Percentiles rank a stretch among this genome's conserved stretches.
Evolutionary conservation across 768 basidiomycete genomes (phyloP).

Genomic region (Solioccasus polychromus): DNA sequence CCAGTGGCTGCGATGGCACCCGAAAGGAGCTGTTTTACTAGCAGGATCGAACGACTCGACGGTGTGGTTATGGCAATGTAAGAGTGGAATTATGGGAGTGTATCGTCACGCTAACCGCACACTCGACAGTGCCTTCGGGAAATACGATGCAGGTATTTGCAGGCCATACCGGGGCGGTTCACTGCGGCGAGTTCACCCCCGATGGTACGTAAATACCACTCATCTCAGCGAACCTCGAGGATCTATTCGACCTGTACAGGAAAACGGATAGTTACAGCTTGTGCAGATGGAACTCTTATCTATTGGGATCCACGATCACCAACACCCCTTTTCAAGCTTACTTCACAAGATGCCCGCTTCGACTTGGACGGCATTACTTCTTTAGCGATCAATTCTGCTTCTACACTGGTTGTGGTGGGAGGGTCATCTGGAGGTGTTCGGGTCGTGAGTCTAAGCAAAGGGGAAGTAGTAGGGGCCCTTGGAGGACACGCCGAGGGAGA

Average conservation of each 20-base stretch:
- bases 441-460: constrained; percentile 83
- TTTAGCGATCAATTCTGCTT: constrained; percentile 79
- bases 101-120: constrained; percentile 1
- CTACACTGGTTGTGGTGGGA: constrained; percentile 89
- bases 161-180: constrained; percentile 80
- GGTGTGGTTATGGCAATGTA: constrained; percentile 97
- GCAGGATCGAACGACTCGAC: constrained; percentile 93
- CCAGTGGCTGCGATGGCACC: constrained; percentile 96
- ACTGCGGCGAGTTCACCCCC: constrained; percentile 88
- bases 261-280: constrained; percentile 86
- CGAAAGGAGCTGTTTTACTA: constrained; percentile 82
- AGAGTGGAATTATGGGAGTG: constrained; percentile 24
- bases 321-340: constrained; percentile 78
- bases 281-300: constrained; percentile 76
- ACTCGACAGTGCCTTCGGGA: constrained; percentile 79
- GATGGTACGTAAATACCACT: constrained; percentile 53
- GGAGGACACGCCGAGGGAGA: constrained; percentile 85
- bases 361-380: constrained; percentile 82
- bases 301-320: constrained; percentile 89
- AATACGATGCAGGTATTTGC: constrained; percentile 95
- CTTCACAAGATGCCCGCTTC: constrained; percentile 68
- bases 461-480: constrained; percentile 74
- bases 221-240: background rate
- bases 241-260: constrained; percentile 40
- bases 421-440: constrained; percentile 83